Conservation (phyloP, 768 basidiomycete species). For the Mycena rebaudengoi region DNA sequence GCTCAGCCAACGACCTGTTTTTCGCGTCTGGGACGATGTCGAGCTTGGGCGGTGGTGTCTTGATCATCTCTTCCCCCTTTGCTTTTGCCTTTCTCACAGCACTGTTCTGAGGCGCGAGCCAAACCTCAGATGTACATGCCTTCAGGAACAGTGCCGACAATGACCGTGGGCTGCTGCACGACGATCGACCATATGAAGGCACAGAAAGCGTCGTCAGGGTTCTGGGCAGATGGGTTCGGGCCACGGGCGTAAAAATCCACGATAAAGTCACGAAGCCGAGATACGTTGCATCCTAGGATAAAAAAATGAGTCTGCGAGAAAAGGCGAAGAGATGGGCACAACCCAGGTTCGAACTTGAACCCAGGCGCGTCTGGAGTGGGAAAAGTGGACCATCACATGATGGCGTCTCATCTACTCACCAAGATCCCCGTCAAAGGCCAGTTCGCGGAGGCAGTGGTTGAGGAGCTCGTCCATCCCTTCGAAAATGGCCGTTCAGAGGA, state of each 20-base stretch:
- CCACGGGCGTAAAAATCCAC: conserved; percentile 66
- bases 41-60: conserved; percentile 55
- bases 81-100: conserved; percentile 70
- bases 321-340: conserved; percentile 20
- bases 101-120: conserved; percentile 79
- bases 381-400: conserved; percentile 45
- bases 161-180: conserved; percentile 76
- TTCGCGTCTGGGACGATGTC: conserved; percentile 64
- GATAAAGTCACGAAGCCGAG: conserved; percentile 78
- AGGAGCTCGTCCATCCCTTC: conserved; percentile 94
- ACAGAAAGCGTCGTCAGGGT: conserved; percentile 77
- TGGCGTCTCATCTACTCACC: conserved; percentile 73
- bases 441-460: conserved; percentile 83
- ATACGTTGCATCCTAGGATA: conserved; percentile 73
- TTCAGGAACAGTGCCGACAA: conserved; percentile 74
- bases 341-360: conserved; percentile 17
- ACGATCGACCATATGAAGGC: conserved; percentile 86
- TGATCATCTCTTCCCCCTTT: conserved; percentile 58
- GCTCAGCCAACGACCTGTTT: conserved; percentile 60
- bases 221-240: conserved; percentile 55
- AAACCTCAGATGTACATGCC: conserved; percentile 72
- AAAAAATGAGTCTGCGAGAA: conserved; percentile 19
- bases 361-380: conserved; percentile 24
- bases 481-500: neutral
- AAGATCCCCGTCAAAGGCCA: conserved; percentile 90